These are phyloP conservation scores for Tricholoma saponaceum DNA, from an alignment of 768 basidiomycete species.

Conservation along the genomic window DNA sequence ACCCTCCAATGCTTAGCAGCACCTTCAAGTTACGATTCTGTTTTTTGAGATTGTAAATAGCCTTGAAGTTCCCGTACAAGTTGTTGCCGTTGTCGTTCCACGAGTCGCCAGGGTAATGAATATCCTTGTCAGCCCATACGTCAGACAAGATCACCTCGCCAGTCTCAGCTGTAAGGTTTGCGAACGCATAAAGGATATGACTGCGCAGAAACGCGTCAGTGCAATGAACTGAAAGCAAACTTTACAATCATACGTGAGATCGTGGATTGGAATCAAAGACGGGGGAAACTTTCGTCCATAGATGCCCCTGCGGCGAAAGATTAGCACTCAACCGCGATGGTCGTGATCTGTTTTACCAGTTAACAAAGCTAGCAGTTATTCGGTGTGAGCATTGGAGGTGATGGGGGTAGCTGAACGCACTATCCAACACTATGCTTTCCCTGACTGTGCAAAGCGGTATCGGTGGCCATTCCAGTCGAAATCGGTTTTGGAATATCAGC, in stretches of 20 bases:
- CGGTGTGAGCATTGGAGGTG: conserved; percentile 7
- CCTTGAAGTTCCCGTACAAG: conserved; percentile 94
- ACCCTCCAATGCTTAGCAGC: conserved; percentile 90
- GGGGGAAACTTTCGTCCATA: conserved; percentile 93
- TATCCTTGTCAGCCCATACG: conserved; percentile 93
- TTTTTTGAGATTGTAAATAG: conserved; percentile 89
- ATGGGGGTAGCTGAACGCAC: conserved; percentile 38
- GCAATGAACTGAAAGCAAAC: conserved; percentile 5
- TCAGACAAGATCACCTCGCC: conserved; percentile 91
- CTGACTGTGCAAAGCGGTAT: conserved; percentile 30
- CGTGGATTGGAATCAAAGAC: conserved; percentile 71
- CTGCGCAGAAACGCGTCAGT: conserved; percentile 28
- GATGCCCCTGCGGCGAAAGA: conserved; percentile 64
- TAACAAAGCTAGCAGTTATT: conserved; percentile 56
- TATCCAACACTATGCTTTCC: conserved; percentile 81
- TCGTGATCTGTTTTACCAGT: conserved; percentile 45
- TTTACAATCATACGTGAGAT: conserved; percentile 68
- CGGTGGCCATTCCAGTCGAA: conserved; percentile 13
- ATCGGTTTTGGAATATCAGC: conserved; percentile 3
- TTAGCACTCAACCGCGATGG: neutral
- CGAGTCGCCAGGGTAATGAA: conserved; percentile 91
- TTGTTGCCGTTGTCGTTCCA: conserved; percentile 93
- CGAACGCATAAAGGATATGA: conserved; percentile 92
- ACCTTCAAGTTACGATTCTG: conserved; percentile 75
- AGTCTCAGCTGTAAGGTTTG: conserved; percentile 75